A percentile compares a stretch with the other conserved stretches of the same genome.
Conservation (phyloP, 1,139 yeast genomes). For the Kodamaea plutei region DNA sequence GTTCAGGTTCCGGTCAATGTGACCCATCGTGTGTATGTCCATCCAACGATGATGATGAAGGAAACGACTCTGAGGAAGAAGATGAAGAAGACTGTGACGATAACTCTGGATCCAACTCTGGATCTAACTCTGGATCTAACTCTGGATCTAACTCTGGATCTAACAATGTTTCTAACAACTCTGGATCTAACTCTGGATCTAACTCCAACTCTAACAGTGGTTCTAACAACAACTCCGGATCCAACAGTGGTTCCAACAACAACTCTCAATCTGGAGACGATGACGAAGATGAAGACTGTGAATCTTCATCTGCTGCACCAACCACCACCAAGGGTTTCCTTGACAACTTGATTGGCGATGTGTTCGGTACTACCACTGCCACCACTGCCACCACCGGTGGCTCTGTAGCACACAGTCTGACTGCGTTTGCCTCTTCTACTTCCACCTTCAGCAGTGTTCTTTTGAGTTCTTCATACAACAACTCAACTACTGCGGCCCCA, state of each 20-base stretch:
- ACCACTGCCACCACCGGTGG: slow-evolving; percentile 5
- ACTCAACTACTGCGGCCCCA: background rate
- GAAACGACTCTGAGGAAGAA: slow-evolving; percentile 6
- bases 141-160: too few species aligned
- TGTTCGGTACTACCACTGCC: slow-evolving; percentile 11
- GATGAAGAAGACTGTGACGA: too few species aligned
- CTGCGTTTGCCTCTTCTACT: slow-evolving; percentile 4
- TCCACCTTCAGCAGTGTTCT: slow-evolving; percentile 3
- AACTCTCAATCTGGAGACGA: slow-evolving; percentile 18
- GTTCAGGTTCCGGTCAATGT: slow-evolving; percentile 8
- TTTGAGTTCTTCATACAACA: background rate
- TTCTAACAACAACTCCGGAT: background rate
- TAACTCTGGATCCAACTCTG: slow-evolving; percentile 1
- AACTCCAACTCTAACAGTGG: background rate
- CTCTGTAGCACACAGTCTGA: background rate
- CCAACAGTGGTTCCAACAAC: slow-evolving; percentile 1
- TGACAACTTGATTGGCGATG: slow-evolving; percentile 11
- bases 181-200: background rate
- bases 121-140: slow-evolving; percentile 3
- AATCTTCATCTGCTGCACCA: slow-evolving; percentile 2
- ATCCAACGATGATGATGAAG: slow-evolving; percentile 4
- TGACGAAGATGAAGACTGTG: slow-evolving; percentile 1
- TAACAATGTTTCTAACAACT: background rate
- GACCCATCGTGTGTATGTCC: slow-evolving; percentile 8
- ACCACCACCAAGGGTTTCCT: slow-evolving; percentile 8